Percentiles rank a stretch among this genome's conserved stretches.
These are phyloP conservation scores for Cutaneotrichosporon cutaneum DNA, from an alignment of 1,284 basidiomycete genomes.

Conservation along the genomic window DNA sequence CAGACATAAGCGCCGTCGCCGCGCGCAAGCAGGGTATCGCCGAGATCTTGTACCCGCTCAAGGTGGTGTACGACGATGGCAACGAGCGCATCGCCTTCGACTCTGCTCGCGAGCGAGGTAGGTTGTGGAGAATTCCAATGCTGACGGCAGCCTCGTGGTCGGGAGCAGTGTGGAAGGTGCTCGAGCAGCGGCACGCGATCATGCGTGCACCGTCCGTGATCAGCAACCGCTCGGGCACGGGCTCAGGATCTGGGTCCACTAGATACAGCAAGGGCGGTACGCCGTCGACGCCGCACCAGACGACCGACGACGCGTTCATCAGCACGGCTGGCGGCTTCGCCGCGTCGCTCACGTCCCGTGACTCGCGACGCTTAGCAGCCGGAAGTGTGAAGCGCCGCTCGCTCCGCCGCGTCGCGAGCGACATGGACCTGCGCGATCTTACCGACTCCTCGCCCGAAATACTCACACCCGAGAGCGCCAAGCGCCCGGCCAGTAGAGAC, in stretches of 20 bases:
- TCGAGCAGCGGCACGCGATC: constrained; percentile 33
- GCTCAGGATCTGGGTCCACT: constrained; percentile 43
- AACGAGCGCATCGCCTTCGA: constrained; percentile 79
- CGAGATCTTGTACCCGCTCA: constrained; percentile 78
- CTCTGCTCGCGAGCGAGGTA: constrained; percentile 69
- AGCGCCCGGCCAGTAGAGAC: constrained; percentile 36
- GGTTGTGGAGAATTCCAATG: constrained; percentile 12
- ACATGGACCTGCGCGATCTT: constrained; percentile 47
- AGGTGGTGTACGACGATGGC: constrained; percentile 79
- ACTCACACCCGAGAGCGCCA: neutral
- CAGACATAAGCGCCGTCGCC: constrained; percentile 79
- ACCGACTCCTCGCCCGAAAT: neutral
- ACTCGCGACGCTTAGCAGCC: constrained; percentile 43
- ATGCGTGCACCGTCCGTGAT: constrained; percentile 25
- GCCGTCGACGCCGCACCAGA: constrained; percentile 13
- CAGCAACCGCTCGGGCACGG: constrained; percentile 27
- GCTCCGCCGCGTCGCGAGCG: constrained; percentile 48
- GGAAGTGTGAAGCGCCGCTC: constrained; percentile 32
- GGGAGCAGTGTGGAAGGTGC: constrained; percentile 34
- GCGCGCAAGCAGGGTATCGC: constrained; percentile 65
- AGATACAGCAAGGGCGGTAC: constrained; percentile 21
- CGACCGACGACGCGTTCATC: constrained; percentile 47
- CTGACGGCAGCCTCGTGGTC: constrained; percentile 5
- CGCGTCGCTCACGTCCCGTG: constrained; percentile 40
- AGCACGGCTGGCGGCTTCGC: constrained; percentile 42